These are phyloP conservation scores for Pseudozyma pruni DNA, from an alignment of 1,284 basidiomycete genomes.

Conservation along the genomic window DNA sequence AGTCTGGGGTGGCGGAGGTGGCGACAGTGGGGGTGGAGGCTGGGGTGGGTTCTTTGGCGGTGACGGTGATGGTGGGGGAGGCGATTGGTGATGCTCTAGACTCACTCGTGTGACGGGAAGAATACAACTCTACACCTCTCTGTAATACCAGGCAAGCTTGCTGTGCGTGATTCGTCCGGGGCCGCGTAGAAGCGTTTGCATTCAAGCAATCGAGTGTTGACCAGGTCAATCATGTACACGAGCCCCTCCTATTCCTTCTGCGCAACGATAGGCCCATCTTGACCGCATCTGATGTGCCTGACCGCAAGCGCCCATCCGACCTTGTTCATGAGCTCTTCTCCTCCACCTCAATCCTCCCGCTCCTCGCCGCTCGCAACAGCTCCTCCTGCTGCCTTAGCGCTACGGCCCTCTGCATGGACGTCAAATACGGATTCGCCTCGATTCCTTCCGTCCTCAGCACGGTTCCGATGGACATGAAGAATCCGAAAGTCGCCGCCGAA, in stretches of 20 bases:
- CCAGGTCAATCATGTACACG: constrained; percentile 40
- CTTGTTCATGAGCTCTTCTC: constrained; percentile 4
- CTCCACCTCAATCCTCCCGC: constrained; percentile 7
- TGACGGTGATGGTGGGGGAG: constrained; percentile 16
- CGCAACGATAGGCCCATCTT: too few species aligned
- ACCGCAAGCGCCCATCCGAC: too few species aligned
- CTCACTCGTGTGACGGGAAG: background rate
- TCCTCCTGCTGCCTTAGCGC: constrained; percentile 30
- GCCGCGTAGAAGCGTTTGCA: too few species aligned
- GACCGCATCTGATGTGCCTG: too few species aligned
- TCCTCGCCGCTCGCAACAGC: constrained; percentile 7
- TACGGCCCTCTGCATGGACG: constrained; percentile 23
- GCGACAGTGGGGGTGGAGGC: constrained; percentile 21
- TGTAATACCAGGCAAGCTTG: background rate
- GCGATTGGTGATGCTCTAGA: constrained; percentile 14
- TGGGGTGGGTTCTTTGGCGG: constrained; percentile 51
- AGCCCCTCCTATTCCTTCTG: too few species aligned
- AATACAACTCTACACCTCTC: background rate
- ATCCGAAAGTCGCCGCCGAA: constrained; percentile 64
- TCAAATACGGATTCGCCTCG: constrained; percentile 29
- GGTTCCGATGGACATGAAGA: constrained; percentile 65
- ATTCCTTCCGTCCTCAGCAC: constrained; percentile 60
- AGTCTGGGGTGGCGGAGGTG: constrained; percentile 21
- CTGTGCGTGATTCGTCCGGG: too few species aligned
- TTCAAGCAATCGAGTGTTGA: background rate